A percentile compares a stretch with the other conserved stretches of the same genome.
These are phyloP conservation scores for Ganoderma meredithae DNA, from an alignment of 1,284 basidiomycete species.

Conservation along the genomic window DNA sequence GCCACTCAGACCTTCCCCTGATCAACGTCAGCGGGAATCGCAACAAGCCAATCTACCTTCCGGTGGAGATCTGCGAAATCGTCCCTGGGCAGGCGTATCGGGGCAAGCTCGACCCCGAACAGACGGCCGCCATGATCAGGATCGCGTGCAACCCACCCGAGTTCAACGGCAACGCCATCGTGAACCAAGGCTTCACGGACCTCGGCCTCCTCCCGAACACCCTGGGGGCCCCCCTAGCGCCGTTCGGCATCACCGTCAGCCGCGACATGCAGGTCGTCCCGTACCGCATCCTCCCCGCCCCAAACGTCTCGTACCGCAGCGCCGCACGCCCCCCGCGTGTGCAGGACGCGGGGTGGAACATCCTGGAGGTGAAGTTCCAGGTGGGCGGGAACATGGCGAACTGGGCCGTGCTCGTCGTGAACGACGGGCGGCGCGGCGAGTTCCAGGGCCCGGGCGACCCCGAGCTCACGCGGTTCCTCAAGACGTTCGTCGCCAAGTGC, in stretches of 20 bases:
- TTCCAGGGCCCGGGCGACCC: slow-evolving; percentile 53
- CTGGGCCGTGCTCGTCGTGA: slow-evolving; percentile 69
- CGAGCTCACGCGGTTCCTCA: slow-evolving; percentile 48
- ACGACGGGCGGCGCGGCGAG: slow-evolving; percentile 49
- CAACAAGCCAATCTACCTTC: slow-evolving; percentile 56
- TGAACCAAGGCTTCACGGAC: slow-evolving; percentile 58
- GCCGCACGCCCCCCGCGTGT: slow-evolving; percentile 48
- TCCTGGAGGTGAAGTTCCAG: slow-evolving; percentile 71
- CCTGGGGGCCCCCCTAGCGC: slow-evolving; percentile 43
- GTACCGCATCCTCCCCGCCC: slow-evolving; percentile 65
- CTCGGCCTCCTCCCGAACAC: slow-evolving; percentile 56
- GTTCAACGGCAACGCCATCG: slow-evolving; percentile 64
- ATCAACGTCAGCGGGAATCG: slow-evolving; percentile 58
- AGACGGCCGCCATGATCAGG: slow-evolving; percentile 71
- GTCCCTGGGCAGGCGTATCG: slow-evolving; percentile 59
- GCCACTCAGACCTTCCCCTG: slow-evolving; percentile 63
- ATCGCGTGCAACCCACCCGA: slow-evolving; percentile 66
- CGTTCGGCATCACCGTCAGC: slow-evolving; percentile 64
- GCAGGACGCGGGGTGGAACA: slow-evolving; percentile 74
- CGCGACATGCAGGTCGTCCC: slow-evolving; percentile 67
- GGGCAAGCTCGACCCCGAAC: slow-evolving; percentile 58
- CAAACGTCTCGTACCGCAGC: slow-evolving; percentile 58
- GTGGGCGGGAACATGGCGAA: slow-evolving; percentile 52
- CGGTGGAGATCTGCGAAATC: slow-evolving; percentile 76
- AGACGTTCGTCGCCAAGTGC: slow-evolving; percentile 61